Evolutionary conservation across 2,329 filamentous ascomycete genomes (phyloP), one percentile per base, ranked within the genome.

Genomic region (Pochonia chlamydosporia): DNA sequence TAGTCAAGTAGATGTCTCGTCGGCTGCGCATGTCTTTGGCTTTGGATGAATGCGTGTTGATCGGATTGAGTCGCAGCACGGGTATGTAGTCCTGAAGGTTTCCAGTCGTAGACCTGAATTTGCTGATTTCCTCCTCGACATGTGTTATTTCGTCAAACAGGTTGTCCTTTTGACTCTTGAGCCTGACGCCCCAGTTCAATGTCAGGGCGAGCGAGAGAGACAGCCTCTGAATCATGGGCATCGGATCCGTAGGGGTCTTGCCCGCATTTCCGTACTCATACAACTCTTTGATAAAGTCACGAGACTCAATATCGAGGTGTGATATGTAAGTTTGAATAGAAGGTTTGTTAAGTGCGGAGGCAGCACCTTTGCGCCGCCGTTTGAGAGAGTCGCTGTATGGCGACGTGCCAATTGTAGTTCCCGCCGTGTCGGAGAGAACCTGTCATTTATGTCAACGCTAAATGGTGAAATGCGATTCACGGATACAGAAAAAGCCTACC

Each of bases 211-310:
- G 67, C n/a, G 76, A 82, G 3, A 85, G 63, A 11, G 74, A 78
- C 0, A 85, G 69, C 0, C 82, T 75, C 55, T 85, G 82, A 40
- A 85, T 84, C 75, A 84, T 81, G 1, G 81, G 79, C 78, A 84
- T 81, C 0, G 82, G 81, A 47, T 86, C 79, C 0, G 85, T 74
- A 0, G 78, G 70, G 2, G 65, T 65, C 1, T 64, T 63, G 1
- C 82, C 82, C 1, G 68, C 71, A 6, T 74, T 65, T 3, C 82
- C 82, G 50, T 82, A 78, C 18, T 72, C 69, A 48, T 78, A 69
- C 1, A 82, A 72, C 49, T 86, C 83, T 39, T 73, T 72, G 42
- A 85, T 67, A 45, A 85, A 85, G 44, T 80, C 76, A 18, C 75
- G 76, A 2, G 78, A 79, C 61, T 85, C 82, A 6, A 81, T 59